Percentiles rank a stretch among this genome's conserved stretches.
Evolutionary conservation across 768 basidiomycete species (phyloP).

Genomic region (Trametes gibbosa): DNA sequence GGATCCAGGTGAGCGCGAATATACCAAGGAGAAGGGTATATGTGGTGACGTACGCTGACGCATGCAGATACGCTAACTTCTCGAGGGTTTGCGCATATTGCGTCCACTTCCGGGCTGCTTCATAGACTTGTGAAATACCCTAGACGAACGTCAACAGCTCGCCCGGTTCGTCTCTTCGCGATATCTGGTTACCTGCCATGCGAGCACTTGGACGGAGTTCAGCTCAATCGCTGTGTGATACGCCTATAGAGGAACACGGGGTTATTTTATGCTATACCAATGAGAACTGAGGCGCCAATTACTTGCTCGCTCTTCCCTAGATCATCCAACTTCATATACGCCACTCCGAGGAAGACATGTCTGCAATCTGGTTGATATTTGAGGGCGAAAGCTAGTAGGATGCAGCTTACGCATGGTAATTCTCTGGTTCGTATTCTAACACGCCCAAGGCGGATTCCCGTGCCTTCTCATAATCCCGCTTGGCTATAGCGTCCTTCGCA

Average conservation of each 20-base stretch:
- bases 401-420: conserved; percentile 80
- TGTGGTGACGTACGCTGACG: conserved; percentile 51
- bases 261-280: conserved; percentile 17
- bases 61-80: conserved; percentile 56
- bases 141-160: conserved; percentile 26
- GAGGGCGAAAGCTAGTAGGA: not conserved
- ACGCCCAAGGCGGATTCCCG: conserved; percentile 64
- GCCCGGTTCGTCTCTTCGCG: not conserved
- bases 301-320: conserved; percentile 83
- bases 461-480: conserved; percentile 72
- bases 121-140: conserved; percentile 76
- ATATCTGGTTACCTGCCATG: conserved; percentile 68
- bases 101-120: conserved; percentile 58
- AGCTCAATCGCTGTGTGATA: conserved; percentile 75
- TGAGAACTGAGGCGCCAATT: conserved; percentile 31
- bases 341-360: conserved; percentile 81
- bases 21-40: not conserved
- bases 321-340: conserved; percentile 72
- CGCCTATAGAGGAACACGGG: conserved; percentile 46
- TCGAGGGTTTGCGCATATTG: conserved; percentile 52
- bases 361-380: conserved; percentile 42
- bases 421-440: conserved; percentile 72
- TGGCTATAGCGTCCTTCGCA: conserved; percentile 70
- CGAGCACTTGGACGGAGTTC: conserved; percentile 69
- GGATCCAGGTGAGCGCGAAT: not conserved